Percentiles rank a stretch among this genome's conserved stretches.
Conservation (phyloP, 306 rosid genomes). For the Cucurbita ficifolia region DNA sequence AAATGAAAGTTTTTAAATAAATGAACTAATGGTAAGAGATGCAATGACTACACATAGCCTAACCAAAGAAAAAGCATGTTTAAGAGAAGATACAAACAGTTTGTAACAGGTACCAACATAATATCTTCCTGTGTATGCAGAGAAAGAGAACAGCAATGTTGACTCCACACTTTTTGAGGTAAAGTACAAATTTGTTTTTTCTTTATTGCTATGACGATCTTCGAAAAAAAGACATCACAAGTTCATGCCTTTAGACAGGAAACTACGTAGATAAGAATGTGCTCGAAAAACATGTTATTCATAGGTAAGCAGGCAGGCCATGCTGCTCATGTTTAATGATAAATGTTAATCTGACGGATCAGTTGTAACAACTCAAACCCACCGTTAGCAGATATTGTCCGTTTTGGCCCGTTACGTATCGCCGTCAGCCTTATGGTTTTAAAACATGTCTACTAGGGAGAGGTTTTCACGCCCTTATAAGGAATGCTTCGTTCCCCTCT, state of each 20-base stretch:
- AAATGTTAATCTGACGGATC: not conserved
- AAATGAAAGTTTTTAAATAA: constrained; percentile 7
- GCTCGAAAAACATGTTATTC: not conserved
- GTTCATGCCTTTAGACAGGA: not conserved
- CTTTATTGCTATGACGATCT: not conserved
- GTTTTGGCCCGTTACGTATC: too few species aligned
- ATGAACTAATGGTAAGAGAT: not conserved
- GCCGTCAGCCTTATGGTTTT: too few species aligned
- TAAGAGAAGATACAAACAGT: not conserved
- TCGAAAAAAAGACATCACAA: not conserved
- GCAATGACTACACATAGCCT: not conserved
- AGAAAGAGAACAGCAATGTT: not conserved
- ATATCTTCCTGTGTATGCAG: not conserved
- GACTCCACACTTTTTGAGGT: not conserved
- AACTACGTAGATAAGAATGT: not conserved
- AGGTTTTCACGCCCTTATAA: too few species aligned
- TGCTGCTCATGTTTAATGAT: not conserved
- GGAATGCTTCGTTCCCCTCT: too few species aligned
- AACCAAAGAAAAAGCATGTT: not conserved
- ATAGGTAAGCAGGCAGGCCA: not conserved
- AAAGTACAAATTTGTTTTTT: not conserved
- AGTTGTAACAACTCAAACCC: not conserved
- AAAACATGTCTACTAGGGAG: too few species aligned
- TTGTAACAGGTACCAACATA: constrained; percentile 2
- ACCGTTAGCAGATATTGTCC: too few species aligned